phyloP scores from a whole-genome alignment of 2,329 filamentous ascomycete species.

The Coleophoma crateriformis region DNA sequence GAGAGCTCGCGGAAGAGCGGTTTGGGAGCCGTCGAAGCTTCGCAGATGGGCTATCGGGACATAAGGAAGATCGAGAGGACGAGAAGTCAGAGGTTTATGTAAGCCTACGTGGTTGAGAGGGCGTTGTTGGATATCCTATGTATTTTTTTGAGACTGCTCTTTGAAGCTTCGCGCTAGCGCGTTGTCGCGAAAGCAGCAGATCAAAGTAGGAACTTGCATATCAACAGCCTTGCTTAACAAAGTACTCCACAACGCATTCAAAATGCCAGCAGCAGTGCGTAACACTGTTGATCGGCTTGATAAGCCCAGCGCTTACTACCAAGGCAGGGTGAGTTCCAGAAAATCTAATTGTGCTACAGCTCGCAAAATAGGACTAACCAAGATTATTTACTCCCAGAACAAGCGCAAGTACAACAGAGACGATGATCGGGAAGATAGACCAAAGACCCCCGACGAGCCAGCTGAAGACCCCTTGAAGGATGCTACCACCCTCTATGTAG shows the following conservation, averaged over 20 bases:
- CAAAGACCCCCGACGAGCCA: slow-evolving; percentile 44
- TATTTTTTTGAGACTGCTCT: slow-evolving; percentile 14
- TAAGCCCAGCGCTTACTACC: slow-evolving; percentile 90
- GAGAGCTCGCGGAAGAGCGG: slow-evolving; percentile 10
- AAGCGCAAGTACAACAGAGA: slow-evolving; percentile 49
- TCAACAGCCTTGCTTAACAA: slow-evolving; percentile 1
- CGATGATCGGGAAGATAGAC: slow-evolving; percentile 46
- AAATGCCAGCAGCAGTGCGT: slow-evolving; percentile 31
- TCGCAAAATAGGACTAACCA: too few relatives aligned
- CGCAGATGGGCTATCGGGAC: neutral
- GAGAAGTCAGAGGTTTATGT: neutral
- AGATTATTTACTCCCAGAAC: slow-evolving; percentile 33
- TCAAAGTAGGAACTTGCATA: neutral
- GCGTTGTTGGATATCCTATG: slow-evolving; percentile 7
- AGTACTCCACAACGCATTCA: slow-evolving; percentile 7
- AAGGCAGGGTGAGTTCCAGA: slow-evolving; percentile 59
- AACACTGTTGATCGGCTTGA: slow-evolving; percentile 89
- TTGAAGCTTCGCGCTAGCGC: slow-evolving; percentile 15
- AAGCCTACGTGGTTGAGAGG: slow-evolving; percentile 1
- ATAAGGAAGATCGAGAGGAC: neutral
- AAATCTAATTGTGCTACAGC: too few relatives aligned
- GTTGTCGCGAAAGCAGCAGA: slow-evolving; percentile 5
- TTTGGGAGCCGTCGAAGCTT: neutral
- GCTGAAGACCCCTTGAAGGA: slow-evolving; percentile 73
- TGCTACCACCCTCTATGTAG: slow-evolving; percentile 94